Base-by-base conservation (phyloP, 78 protist species). In the Acrasis kona region DNA sequence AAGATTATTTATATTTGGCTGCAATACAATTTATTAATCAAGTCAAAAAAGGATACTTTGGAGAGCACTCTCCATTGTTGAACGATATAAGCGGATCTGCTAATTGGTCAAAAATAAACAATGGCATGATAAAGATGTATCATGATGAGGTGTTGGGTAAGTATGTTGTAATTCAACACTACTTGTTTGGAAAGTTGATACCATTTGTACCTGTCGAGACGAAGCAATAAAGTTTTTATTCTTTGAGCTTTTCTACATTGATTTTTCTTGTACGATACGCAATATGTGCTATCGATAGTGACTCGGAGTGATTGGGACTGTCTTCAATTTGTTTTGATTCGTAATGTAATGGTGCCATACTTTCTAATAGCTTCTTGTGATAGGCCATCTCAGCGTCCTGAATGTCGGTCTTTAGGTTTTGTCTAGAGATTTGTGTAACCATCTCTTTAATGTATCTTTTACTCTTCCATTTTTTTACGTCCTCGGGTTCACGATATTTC, bases 131-230 rank as follows among this genome's bases (percentile, higher is more conserved):
- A 70, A 90, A 89, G 42, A 90, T 88, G 88, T 93, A 83, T 77
- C 65, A 72, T 57, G 91, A 34, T 6, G 97, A 93, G 19, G 95
- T 90, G 28, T 58, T 93, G 29, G 28, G 64, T 65, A 89, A 93
- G 67, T 79, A 73, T n/a, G 92, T 92, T 3, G 89, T 93, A 27
- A 66, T 93, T 36, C 97, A 93, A 67, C 97, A 93, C 83, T 84
- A 90, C 42, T 7, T 80, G 6, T 93, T 93, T 66, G 95, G 97
- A 1, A 41, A 10, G 41, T 27, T 28, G 10, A 5, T 74, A 19
- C 12, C 71, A 19, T 67, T 67, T 67, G 71, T 31, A 19, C 28
- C 71, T 30, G 66, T 50, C 61, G 19, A 50, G 19, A 50, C 19
- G 34, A 50, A n/a, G 19, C 19, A 50, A 50, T 50, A 50, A 50